phyloP scores from a whole-genome alignment of 805 yeast species.

The Aciculoconidium aculeatum region DNA sequence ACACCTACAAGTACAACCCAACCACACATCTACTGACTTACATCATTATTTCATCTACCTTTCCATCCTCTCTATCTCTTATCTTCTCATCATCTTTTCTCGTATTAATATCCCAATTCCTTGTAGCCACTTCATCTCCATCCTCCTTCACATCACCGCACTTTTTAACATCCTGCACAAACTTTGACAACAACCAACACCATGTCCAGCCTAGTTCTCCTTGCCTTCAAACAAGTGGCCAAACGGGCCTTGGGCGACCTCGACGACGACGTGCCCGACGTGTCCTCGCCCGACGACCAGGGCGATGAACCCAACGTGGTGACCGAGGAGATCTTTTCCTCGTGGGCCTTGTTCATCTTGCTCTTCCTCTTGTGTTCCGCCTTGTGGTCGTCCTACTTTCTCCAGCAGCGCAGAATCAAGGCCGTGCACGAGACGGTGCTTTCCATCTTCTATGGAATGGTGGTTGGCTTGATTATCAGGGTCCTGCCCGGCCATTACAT shows the following conservation, averaged over 20 bases:
- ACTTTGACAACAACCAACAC: constrained; percentile 3
- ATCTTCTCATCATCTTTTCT: too few relatives aligned
- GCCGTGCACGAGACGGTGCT: constrained; percentile 97
- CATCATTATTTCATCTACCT: too few relatives aligned
- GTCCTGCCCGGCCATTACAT: constrained; percentile 94
- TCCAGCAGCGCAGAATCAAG: constrained; percentile 85
- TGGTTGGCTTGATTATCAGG: constrained; percentile 86
- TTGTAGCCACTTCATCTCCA: too few relatives aligned
- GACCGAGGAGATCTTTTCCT: constrained; percentile 90
- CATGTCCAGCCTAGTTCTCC: constrained; percentile 24
- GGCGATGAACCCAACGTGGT: constrained; percentile 74
- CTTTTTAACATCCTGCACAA: too few relatives aligned
- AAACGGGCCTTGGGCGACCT: constrained; percentile 27
- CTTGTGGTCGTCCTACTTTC: constrained; percentile 89
- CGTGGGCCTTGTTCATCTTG: constrained; percentile 94
- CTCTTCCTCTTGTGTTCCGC: constrained; percentile 78
- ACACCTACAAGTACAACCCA: too few relatives aligned
- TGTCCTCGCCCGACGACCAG: constrained; percentile 43
- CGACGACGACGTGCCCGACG: constrained; percentile 38
- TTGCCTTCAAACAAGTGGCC: constrained; percentile 21
- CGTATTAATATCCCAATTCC: too few relatives aligned
- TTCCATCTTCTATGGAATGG: constrained; percentile 94
- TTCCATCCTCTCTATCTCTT: too few relatives aligned
- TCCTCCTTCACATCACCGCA: too few relatives aligned
- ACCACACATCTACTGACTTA: too few relatives aligned